Evolutionary conservation across 2,329 filamentous ascomycete species (phyloP), one percentile per base, ranked within the genome.

Genomic region (Sphaerulina musiva): DNA sequence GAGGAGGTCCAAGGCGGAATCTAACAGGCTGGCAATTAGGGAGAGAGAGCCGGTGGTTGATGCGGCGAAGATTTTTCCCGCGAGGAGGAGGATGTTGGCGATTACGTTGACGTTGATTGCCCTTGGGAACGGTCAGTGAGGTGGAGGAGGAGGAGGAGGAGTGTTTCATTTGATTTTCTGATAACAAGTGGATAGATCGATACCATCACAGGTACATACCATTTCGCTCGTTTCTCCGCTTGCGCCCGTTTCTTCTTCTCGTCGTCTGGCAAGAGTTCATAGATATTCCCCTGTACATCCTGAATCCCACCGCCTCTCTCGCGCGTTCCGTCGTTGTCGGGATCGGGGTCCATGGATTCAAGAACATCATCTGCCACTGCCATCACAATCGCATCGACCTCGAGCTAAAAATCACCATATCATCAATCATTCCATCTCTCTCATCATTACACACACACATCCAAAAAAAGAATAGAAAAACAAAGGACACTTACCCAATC

Each of bases 91-190:
- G 40, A 82, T 74, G 60, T 84, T 84, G 39, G 80, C 80, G n/a
- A 78, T 66, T 6, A 83, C 75, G 56, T 84, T 84, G 64, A 82
- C 75, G 63, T 81, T 80, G 62, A 81, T 80, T 0, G 80, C 80
- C 48, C 48, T 51, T 12, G 32, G 3, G 31, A 9, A 20, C 12
- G 20, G 17, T 46, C 5, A 44, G 40, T 39, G 2, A 6, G 32
- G 14, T 1, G 3, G 17, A 17, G 14, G 26, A 34, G 2, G 6
- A 32, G 1, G 23, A 17, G 14, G 14, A 20, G 20, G 20, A 20
- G 20, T 20, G 20, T 20, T 20, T 2, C 20, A 20, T 20, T 20
- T 20, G 20, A 20, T 20, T 20, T 20, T 20, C 20, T 20, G 20
- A 20, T 4, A 20, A 20, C 20, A 2, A 20, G 2, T 20, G 20